phyloP scores from a whole-genome alignment of 2,329 filamentous ascomycete genomes.

The Pseudogymnoascus sp. region DNA sequence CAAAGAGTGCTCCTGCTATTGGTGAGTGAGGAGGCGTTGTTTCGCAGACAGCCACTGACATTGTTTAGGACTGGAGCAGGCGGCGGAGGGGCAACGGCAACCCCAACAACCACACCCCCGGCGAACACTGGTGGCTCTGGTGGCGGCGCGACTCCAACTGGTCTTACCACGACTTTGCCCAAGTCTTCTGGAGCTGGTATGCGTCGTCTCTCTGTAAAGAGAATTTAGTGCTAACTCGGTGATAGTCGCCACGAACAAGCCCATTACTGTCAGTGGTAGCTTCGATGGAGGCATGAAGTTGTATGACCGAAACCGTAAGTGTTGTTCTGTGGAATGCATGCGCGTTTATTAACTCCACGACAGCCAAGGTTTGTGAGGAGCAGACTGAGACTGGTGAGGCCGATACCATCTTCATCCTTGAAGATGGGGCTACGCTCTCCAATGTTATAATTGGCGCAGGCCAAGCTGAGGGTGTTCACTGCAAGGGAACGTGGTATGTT shows the following conservation, averaged over 20 bases:
- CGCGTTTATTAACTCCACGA: background rate
- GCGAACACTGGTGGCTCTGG: background rate
- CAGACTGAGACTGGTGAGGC: slow-evolving; percentile 15
- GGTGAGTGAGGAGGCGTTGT: background rate
- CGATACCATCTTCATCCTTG: slow-evolving; percentile 43
- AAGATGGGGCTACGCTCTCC: slow-evolving; percentile 41
- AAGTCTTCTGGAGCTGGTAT: background rate
- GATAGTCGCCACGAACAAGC: slow-evolving; percentile 25
- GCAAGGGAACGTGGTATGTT: slow-evolving; percentile 35
- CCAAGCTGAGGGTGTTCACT: slow-evolving; percentile 44
- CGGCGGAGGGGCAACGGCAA: background rate
- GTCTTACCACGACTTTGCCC: background rate
- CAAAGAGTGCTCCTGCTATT: background rate
- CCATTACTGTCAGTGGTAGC: slow-evolving; percentile 34
- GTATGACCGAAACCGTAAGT: slow-evolving; percentile 30
- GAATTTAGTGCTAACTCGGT: background rate
- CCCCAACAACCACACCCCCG: background rate
- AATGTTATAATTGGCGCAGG: slow-evolving; percentile 46
- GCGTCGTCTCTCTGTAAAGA: background rate
- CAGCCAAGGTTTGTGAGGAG: background rate
- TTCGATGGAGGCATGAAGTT: slow-evolving; percentile 41
- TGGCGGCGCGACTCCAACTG: background rate
- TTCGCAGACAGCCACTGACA: background rate
- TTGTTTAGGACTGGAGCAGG: background rate
- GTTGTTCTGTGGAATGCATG: background rate